Evolutionary conservation across 2,329 filamentous ascomycete species (phyloP).

Genomic region (Anisogramma anomala): DNA sequence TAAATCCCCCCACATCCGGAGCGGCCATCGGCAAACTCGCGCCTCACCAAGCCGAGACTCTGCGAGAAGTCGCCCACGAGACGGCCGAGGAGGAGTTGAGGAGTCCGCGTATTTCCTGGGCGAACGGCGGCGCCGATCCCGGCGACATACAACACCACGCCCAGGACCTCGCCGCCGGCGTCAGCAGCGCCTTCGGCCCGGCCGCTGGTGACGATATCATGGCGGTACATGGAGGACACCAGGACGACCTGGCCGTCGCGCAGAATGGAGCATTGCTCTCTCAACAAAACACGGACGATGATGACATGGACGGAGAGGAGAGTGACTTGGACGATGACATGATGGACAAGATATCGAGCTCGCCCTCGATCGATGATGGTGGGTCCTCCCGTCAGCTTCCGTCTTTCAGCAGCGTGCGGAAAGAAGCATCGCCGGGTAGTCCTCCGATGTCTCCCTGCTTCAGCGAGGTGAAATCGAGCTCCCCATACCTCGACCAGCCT

Average conservation of each 20-base stretch:
- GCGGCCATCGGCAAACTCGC: slow-evolving; percentile 33
- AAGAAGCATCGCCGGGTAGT: slow-evolving; percentile 21
- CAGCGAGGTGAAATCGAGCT: slow-evolving; percentile 29
- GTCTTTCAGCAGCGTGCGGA: slow-evolving; percentile 30
- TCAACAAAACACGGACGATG: slow-evolving; percentile 42
- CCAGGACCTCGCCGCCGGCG: slow-evolving; percentile 32
- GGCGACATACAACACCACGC: slow-evolving; percentile 34
- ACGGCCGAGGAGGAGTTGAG: slow-evolving; percentile 58
- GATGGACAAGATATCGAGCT: slow-evolving; percentile 98
- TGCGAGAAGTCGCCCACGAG: slow-evolving; percentile 71
- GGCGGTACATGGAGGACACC: slow-evolving; percentile 27
- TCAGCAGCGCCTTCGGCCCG: slow-evolving; percentile 25
- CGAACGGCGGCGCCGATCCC: slow-evolving; percentile 25
- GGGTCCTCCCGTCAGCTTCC: slow-evolving; percentile 46
- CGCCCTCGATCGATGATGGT: slow-evolving; percentile 98
- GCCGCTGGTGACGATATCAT: slow-evolving; percentile 17
- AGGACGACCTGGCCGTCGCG: slow-evolving; percentile 48
- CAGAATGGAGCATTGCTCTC: slow-evolving; percentile 47
- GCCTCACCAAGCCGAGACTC: slow-evolving; percentile 74
- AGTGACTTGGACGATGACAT: slow-evolving; percentile 71
- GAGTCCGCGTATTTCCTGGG: slow-evolving; percentile 50
- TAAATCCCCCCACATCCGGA: slow-evolving; percentile 36
- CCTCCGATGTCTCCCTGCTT: slow-evolving; percentile 21
- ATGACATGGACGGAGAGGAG: slow-evolving; percentile 55
- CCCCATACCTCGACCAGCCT: slow-evolving; percentile 31